Conservation (phyloP, 345 rosid genomes). For the Populus simonii region DNA sequence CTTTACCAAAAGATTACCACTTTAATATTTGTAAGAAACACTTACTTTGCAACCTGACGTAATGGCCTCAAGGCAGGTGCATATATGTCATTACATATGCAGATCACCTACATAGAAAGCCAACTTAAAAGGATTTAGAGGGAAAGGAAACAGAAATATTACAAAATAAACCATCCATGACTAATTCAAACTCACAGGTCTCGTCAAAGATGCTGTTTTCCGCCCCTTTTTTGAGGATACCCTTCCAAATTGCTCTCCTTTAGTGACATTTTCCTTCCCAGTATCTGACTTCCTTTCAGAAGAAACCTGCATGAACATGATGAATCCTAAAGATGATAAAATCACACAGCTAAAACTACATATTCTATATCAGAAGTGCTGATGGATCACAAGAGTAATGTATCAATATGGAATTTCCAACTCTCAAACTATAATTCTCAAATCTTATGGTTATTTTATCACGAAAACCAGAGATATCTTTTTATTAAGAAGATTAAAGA, state of each 20-base stretch:
- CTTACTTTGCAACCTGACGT: slow-evolving; percentile 96
- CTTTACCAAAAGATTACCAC: background rate
- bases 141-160: background rate
- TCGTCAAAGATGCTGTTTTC: slow-evolving; percentile 54
- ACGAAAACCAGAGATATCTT: background rate
- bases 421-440: background rate
- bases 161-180: slow-evolving; percentile 17
- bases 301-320: slow-evolving; percentile 50
- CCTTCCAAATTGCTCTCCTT: slow-evolving; percentile 48
- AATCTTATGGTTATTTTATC: background rate
- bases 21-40: slow-evolving; percentile 1
- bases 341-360: background rate
- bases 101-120: slow-evolving; percentile 49
- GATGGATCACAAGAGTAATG: background rate
- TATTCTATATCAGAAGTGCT: background rate
- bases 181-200: slow-evolving; percentile 67
- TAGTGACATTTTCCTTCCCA: slow-evolving; percentile 57
- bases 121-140: background rate
- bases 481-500: no score
- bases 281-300: slow-evolving; percentile 59
- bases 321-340: background rate
- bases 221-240: slow-evolving; percentile 54
- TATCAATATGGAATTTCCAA: background rate
- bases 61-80: slow-evolving; percentile 85
- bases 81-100: slow-evolving; percentile 92